These are phyloP conservation scores for Leccinum holopus DNA, from an alignment of 1,284 basidiomycete genomes.

Conservation along the genomic window DNA sequence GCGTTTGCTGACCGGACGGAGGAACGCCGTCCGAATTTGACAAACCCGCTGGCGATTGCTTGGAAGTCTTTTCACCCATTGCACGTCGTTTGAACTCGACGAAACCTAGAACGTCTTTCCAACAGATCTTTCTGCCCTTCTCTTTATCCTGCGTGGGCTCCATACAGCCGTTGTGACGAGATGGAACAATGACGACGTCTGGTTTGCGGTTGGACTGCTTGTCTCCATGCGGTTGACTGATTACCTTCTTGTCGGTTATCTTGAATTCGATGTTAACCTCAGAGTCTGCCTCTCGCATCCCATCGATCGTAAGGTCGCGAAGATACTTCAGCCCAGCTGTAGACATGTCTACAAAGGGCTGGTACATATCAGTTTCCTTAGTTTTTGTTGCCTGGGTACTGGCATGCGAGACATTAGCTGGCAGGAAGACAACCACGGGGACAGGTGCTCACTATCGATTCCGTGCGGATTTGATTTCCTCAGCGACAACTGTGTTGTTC, in stretches of 20 bases:
- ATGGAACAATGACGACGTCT: neutral
- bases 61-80: too few species aligned
- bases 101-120: neutral
- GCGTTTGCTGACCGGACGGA: neutral
- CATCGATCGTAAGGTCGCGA: neutral
- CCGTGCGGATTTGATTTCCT: neutral
- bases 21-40: neutral
- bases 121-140: neutral
- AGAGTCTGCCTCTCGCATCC: neutral
- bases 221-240: neutral
- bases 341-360: neutral
- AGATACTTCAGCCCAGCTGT: neutral
- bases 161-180: neutral
- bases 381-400: neutral
- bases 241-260: neutral
- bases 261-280: neutral
- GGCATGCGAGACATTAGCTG: neutral
- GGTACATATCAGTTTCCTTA: neutral
- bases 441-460: neutral
- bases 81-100: neutral
- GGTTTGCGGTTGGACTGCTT: neutral
- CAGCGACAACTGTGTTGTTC: neutral
- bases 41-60: too few species aligned
- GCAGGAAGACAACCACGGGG: neutral
- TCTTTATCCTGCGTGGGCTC: too few species aligned